Base-by-base conservation (phyloP, 768 basidiomycete species). In the Lactarius akahatsu region DNA sequence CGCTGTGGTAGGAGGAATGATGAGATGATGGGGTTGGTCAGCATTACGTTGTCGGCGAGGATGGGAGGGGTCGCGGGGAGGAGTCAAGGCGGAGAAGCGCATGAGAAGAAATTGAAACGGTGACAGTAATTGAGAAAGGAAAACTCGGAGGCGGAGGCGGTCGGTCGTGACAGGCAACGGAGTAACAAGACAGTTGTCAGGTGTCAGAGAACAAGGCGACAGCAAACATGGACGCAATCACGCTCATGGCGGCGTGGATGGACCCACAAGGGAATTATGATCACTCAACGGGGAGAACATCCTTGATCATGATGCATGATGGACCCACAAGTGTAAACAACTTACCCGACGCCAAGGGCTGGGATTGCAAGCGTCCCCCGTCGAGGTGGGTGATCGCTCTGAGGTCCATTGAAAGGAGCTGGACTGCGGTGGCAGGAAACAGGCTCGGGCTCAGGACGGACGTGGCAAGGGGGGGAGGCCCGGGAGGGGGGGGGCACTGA, bases 281-380 rank as follows among this genome's bases (percentile, higher is more conserved):
- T 23, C 47, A 23, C 23, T 52, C 50, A 52, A 50, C 4, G 47
- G 45, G n/a, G 47, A 50, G 47, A 50, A 50, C 23, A 50, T 50
- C 45, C 45, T 47, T n/a, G 18, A 47, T 61, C 55, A 32, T 8
- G 23, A 15, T 60, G 69, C 55, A 32, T 8, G 23, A 15, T 60
- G 69, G 69, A 70, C 69, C 69, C 68, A 70, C 69, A 70, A 52
- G 30, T 52, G 32, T 58, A 70, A 70, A 69, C 63, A 59, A 47
- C 59, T 65, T 69, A 69, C 68, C 61, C 47, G 65, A 66, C 36
- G 47, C 10, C n/a, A 40, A 15, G 38, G n/a, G 7, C 47, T 50
- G 47, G 9, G 23, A 52, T 23, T 50, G 60, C 61, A 66, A 57
- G 50, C 65, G 61, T 47, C 47, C 65, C 30, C 65, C 65, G 28